These are phyloP conservation scores for Niebla homalea DNA, from an alignment of 495 filamentous ascomycete species.

Conservation along the genomic window DNA sequence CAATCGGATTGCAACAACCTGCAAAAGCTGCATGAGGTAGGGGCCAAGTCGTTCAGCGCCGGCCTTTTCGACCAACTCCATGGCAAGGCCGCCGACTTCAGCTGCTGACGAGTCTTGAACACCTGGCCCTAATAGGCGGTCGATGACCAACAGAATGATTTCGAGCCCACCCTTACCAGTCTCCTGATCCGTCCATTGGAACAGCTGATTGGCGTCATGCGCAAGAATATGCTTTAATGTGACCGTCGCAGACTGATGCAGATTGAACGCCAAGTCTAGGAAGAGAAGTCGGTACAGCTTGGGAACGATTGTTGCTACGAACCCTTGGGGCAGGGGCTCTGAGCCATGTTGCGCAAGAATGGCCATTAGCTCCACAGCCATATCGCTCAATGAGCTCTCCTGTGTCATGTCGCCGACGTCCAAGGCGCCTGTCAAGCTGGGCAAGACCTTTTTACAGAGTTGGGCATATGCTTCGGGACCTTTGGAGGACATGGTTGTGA, in stretches of 20 bases:
- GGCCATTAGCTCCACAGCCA: conserved; percentile 73
- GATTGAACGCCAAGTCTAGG: conserved; percentile 53
- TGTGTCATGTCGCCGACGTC: conserved; percentile 75
- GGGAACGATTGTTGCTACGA: conserved; percentile 72
- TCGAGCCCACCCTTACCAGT: conserved; percentile 73
- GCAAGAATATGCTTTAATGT: conserved; percentile 75
- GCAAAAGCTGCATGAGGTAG: conserved; percentile 76
- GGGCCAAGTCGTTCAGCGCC: conserved; percentile 80
- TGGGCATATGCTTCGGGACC: conserved; percentile 56
- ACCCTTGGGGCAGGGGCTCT: conserved; percentile 72
- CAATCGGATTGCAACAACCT: conserved; percentile 77
- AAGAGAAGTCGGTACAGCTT: conserved; percentile 75
- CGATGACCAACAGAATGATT: conserved; percentile 79
- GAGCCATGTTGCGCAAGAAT: conserved; percentile 69
- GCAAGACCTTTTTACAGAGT: conserved; percentile 78
- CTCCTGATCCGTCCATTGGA: conserved; percentile 61
- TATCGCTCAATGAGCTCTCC: conserved; percentile 66
- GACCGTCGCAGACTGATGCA: conserved; percentile 76
- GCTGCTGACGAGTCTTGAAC: conserved; percentile 87
- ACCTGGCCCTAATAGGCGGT: conserved; percentile 68
- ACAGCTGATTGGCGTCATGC: conserved; percentile 77
- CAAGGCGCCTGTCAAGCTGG: conserved; percentile 75
- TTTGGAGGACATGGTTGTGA: conserved; percentile 47
- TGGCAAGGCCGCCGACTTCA: conserved; percentile 87
- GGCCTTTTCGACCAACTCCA: conserved; percentile 88